A percentile compares a stretch with the other conserved stretches of the same genome.
These are phyloP conservation scores for Dujonia santamariae DNA, from an alignment of 1,139 yeast species.

Conservation along the genomic window DNA sequence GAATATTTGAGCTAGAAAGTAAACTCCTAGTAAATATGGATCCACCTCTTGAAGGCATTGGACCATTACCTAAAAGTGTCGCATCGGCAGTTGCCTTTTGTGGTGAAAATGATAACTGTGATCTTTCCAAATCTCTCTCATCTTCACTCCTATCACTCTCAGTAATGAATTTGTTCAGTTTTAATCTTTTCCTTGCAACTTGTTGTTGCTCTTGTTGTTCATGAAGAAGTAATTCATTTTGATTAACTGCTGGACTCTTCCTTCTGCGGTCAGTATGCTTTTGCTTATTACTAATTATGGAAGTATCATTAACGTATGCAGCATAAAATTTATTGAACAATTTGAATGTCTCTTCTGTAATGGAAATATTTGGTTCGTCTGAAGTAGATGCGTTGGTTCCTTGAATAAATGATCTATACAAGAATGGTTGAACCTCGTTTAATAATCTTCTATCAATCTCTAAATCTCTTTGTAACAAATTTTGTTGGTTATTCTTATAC, in stretches of 20 bases:
- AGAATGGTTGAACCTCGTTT: slow-evolving; percentile 11
- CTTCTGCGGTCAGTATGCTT: slow-evolving; percentile 5
- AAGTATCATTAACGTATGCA: slow-evolving; percentile 15
- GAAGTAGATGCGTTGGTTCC: background rate
- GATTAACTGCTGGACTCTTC: background rate
- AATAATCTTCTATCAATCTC: slow-evolving; percentile 9
- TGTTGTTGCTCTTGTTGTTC: background rate
- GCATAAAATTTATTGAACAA: slow-evolving; percentile 14
- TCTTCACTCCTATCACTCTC: slow-evolving; percentile 7
- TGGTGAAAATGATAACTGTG: background rate
- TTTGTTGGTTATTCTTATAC: background rate
- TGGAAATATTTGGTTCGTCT: slow-evolving; percentile 3
- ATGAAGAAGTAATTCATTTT: background rate
- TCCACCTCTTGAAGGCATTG: too few species aligned
- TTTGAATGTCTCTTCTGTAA: slow-evolving; percentile 10
- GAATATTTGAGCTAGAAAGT: background rate
- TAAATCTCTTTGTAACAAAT: slow-evolving; percentile 7
- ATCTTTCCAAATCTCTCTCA: background rate
- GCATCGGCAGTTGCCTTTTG: too few species aligned
- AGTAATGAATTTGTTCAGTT: slow-evolving; percentile 10
- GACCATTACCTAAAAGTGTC: too few species aligned
- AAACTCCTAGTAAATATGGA: too few species aligned
- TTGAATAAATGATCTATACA: slow-evolving; percentile 3
- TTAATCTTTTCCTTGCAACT: slow-evolving; percentile 5
- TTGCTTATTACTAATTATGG: slow-evolving; percentile 7